Evolutionary conservation across 1,284 basidiomycete species (phyloP), one percentile per base, ranked within the genome.

Genomic region (Ustilago tritici): DNA sequence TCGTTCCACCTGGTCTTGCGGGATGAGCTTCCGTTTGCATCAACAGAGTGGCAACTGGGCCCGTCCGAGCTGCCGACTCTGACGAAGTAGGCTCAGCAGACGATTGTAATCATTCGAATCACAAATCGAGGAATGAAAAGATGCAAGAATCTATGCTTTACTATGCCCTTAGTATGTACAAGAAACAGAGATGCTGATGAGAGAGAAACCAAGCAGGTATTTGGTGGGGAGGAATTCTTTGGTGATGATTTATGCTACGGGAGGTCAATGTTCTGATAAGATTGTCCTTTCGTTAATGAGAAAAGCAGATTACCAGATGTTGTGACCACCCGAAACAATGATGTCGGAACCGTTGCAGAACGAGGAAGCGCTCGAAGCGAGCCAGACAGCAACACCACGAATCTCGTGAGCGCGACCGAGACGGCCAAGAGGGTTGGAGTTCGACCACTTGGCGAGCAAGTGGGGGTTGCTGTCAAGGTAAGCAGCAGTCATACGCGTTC

Each of bases 371-470:
- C 82, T 76, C 66, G 91, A 92, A 46, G 92, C 92, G n/a, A 93
- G 88, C 93, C 93, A 93, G 12, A 90, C 88, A 49, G 91, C 88
- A 0, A 92, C 92, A n/a, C 92, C 92, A 6, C 93, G 89, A 80
- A 93, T 85, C 85, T 94, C 93, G 82, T 93, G 92, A 0, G 91
- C 90, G 14, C 92, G 88, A 38, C 93, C 92, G 32, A 93, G 89
- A 19, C 93, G 89, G 5, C 92, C 92, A 74, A 93, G 87, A 1
- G 93, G 93, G 84, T 93, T 93, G 86, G 91, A 84, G 65, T 86
- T 87, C n/a, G 92, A 91, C 92, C 92, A 93, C 82, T 91, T 92
- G 17, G 89, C 89, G 10, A 91, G 86, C 61, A 93, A 87, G 69
- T 91, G 89, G 2, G 92, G 92, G 83, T 93, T 89, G 43, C 85